These are phyloP conservation scores for Polyplosphaeria fusca DNA, from an alignment of 495 filamentous ascomycete species.

Conservation along the genomic window DNA sequence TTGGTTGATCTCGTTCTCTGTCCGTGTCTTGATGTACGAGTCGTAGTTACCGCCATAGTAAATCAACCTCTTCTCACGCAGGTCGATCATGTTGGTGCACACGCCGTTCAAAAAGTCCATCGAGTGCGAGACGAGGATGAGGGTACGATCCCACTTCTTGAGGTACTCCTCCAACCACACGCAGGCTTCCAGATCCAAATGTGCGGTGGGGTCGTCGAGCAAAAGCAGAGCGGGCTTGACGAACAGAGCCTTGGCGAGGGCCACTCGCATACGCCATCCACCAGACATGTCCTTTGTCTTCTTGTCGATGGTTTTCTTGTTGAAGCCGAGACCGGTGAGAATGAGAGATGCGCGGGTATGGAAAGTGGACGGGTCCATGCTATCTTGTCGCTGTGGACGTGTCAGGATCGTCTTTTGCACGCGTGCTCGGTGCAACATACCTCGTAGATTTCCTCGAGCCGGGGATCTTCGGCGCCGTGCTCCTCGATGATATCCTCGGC, in stretches of 20 bases:
- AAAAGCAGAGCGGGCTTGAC: conserved; percentile 94
- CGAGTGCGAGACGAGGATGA: conserved; percentile 93
- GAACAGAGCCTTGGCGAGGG: conserved; percentile 95
- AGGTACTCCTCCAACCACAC: conserved; percentile 99
- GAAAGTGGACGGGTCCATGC: conserved; percentile 99
- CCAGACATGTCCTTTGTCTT: conserved; percentile 99
- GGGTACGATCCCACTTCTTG: conserved; percentile 99
- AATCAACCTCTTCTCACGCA: conserved; percentile 82
- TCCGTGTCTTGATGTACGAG: conserved; percentile 87
- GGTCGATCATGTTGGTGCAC: conserved; percentile 98
- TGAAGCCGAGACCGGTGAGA: conserved; percentile 97
- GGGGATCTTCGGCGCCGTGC: conserved; percentile 83
- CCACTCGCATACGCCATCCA: conserved; percentile 99
- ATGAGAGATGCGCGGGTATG: conserved; percentile 93
- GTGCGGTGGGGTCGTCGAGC: conserved; percentile 96
- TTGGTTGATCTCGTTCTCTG: conserved; percentile 96
- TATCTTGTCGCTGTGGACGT: conserved; percentile 78
- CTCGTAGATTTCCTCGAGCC: conserved; percentile 95
- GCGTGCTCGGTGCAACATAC: conserved; percentile 50
- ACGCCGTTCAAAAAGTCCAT: conserved; percentile 99
- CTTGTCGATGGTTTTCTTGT: conserved; percentile 95
- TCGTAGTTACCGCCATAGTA: conserved; percentile 99
- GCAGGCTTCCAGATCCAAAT: conserved; percentile 98
- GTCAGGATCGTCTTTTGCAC: conserved; percentile 11
- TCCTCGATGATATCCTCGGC: conserved; percentile 90